Evolutionary conservation across 1,139 yeast species (phyloP).

Genomic region (Geotrichum histeridarum): DNA sequence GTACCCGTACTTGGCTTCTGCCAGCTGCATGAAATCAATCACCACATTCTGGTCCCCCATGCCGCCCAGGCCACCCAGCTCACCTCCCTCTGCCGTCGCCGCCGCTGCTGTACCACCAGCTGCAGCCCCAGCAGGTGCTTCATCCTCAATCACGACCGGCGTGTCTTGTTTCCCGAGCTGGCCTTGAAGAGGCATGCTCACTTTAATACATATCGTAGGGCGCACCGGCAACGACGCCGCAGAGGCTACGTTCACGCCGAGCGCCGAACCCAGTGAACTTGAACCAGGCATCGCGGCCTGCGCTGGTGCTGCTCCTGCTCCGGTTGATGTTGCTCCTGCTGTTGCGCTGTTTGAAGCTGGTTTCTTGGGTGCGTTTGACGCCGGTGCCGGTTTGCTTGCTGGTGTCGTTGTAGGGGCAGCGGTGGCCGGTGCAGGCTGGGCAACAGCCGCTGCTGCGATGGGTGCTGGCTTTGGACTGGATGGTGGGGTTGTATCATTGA

Average conservation of each 20-base stretch:
- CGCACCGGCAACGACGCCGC: slow-evolving; percentile 5
- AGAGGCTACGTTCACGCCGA: slow-evolving; percentile 15
- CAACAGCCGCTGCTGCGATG: slow-evolving; percentile 4
- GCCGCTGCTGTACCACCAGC: slow-evolving; percentile 6
- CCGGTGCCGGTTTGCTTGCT: not conserved
- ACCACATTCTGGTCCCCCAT: slow-evolving; percentile 44
- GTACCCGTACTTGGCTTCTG: slow-evolving; percentile 86
- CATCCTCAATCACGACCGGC: slow-evolving; percentile 2
- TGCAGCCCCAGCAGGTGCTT: slow-evolving; percentile 1
- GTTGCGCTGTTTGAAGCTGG: not conserved
- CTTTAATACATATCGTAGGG: slow-evolving; percentile 12
- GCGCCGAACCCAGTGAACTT: slow-evolving; percentile 9
- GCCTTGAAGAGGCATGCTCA: slow-evolving; percentile 17
- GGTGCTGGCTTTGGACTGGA: slow-evolving; percentile 3
- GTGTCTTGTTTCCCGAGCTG: slow-evolving; percentile 6
- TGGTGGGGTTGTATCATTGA: slow-evolving; percentile 10
- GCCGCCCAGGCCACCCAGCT: not conserved
- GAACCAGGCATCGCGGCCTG: slow-evolving; percentile 12
- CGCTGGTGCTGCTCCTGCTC: not conserved
- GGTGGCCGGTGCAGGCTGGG: slow-evolving; percentile 4
- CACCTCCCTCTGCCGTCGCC: not conserved
- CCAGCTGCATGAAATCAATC: slow-evolving; percentile 69
- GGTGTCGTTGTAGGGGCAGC: not conserved
- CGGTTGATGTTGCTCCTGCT: not conserved
- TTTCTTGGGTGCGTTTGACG: not conserved